These are phyloP conservation scores for Eimeria maxima DNA, from an alignment of 169 alveolate species.

Conservation along the genomic window DNA sequence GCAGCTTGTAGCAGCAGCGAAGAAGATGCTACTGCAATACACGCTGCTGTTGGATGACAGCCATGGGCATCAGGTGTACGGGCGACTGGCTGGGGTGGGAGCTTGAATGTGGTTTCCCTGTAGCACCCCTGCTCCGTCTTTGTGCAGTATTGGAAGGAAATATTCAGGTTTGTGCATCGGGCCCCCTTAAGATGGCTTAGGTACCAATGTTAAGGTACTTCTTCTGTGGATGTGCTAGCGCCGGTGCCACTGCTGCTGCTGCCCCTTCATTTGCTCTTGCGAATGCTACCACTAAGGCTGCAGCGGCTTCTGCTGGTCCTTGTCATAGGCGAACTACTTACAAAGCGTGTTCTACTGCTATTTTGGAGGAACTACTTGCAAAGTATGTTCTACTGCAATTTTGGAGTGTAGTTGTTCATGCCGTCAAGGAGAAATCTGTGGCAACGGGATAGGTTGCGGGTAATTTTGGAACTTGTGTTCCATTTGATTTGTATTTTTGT, in stretches of 20 bases:
- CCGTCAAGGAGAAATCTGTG: background rate
- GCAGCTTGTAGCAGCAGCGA: constrained; percentile 63
- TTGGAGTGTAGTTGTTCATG: background rate
- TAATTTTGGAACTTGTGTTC: background rate
- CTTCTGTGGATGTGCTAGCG: background rate
- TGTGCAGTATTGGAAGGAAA: background rate
- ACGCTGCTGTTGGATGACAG: constrained; percentile 57
- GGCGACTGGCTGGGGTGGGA: constrained; percentile 52
- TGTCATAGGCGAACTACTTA: background rate
- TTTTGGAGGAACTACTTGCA: background rate
- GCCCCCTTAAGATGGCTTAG: background rate
- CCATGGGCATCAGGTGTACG: constrained; percentile 63
- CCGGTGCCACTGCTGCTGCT: constrained; percentile 19
- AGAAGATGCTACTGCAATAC: constrained; percentile 68
- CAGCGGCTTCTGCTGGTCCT: constrained; percentile 21
- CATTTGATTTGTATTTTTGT: background rate
- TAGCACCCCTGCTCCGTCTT: background rate
- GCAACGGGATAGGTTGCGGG: background rate
- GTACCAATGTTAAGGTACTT: background rate
- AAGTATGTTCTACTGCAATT: background rate
- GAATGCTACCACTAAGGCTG: background rate
- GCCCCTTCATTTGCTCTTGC: background rate
- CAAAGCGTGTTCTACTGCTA: background rate
- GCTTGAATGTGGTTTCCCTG: background rate
- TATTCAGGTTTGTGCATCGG: background rate